Conservation (phyloP, 306 rosid genomes). For the Mucuna pruriens region DNA sequence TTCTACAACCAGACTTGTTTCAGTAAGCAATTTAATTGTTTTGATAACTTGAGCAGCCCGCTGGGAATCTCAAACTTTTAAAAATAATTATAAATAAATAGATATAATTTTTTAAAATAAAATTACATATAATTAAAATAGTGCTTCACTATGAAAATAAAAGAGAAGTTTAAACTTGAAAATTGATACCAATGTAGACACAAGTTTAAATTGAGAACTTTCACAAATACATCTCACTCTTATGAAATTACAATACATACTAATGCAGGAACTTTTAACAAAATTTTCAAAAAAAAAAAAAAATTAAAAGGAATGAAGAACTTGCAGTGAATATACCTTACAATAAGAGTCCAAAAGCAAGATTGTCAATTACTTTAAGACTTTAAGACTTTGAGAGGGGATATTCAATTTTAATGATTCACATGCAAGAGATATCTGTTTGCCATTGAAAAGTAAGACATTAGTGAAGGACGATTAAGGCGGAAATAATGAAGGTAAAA, state of each 20-base stretch:
- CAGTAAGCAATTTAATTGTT: no score
- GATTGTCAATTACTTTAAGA: background rate
- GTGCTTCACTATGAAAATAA: no score
- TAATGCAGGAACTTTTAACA: background rate
- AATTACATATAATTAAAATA: no score
- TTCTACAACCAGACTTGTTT: no score
- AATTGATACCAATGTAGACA: background rate
- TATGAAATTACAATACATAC: background rate
- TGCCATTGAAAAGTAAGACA: background rate
- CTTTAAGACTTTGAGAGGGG: background rate
- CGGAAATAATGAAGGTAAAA: background rate
- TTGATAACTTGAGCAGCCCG: no score
- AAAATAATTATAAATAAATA: no score
- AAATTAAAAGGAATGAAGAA: background rate
- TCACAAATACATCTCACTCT: background rate
- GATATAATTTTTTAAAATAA: no score
- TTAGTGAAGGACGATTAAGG: background rate
- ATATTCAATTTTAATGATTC: background rate
- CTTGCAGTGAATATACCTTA: background rate
- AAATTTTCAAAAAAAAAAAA: background rate
- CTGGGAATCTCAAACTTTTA: no score
- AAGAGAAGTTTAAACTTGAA: background rate
- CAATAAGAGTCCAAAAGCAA: background rate
- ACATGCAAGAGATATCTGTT: background rate
- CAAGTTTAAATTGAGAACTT: background rate